Evolutionary conservation across 768 basidiomycete species (phyloP).

Genomic region (Tephrocybe sp.): DNA sequence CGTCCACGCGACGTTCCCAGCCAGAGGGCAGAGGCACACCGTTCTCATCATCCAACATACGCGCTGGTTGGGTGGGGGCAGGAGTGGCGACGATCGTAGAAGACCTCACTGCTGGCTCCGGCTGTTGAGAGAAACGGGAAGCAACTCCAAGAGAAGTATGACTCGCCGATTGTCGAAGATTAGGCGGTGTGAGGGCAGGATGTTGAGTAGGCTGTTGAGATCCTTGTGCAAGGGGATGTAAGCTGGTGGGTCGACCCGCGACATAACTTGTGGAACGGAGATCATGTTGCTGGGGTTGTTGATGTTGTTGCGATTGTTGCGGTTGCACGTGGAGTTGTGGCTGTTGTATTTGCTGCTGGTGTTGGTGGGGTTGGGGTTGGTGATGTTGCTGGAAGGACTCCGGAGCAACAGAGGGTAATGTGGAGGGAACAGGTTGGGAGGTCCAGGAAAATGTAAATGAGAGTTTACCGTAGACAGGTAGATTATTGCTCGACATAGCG

Average conservation of each 20-base stretch:
- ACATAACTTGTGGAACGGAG: conserved; percentile 4
- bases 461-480: conserved; percentile 82
- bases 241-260: conserved; percentile 8
- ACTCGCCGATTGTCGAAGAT: conserved; percentile 27
- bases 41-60: conserved; percentile 54
- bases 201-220: conserved; percentile 10
- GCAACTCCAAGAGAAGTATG: conserved; percentile 22
- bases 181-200: conserved; percentile 12
- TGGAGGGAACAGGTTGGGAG: conserved; percentile 28
- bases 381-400: conserved; percentile 7
- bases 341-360: background rate
- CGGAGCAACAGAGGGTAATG: conserved; percentile 4
- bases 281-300: conserved; percentile 13
- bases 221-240: conserved; percentile 14
- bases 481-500: conserved; percentile 70
- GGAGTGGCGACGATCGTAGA: conserved; percentile 14
- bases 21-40: conserved; percentile 68
- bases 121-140: conserved; percentile 22
- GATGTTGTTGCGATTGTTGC: background rate
- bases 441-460: conserved; percentile 58
- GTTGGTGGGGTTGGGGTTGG: background rate
- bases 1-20: conserved; percentile 83
- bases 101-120: conserved; percentile 12
- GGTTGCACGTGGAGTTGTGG: background rate
- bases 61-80: conserved; percentile 16